Percentiles rank a stretch among this genome's conserved stretches.
Conservation (phyloP, 2,329 filamentous ascomycete genomes). For the Thermothelomyces thermophilus region DNA sequence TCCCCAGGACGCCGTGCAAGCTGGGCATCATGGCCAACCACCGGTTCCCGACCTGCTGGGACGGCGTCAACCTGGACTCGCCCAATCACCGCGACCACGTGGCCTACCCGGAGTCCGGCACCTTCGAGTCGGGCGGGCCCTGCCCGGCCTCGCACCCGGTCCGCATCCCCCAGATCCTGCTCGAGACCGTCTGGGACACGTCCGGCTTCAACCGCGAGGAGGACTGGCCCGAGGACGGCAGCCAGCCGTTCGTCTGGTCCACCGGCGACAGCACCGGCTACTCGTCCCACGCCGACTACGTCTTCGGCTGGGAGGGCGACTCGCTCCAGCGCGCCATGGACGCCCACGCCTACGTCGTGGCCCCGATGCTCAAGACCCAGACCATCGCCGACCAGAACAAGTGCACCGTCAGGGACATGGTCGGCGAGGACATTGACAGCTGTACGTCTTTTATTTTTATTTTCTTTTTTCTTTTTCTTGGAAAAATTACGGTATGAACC, state of each 20-base stretch:
- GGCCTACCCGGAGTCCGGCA: slow-evolving; percentile 37
- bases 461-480: not conserved
- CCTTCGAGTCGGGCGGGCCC: slow-evolving; percentile 37
- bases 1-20: slow-evolving; percentile 34
- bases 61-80: slow-evolving; percentile 43
- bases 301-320: slow-evolving; percentile 39
- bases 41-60: slow-evolving; percentile 46
- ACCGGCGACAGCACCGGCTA: slow-evolving; percentile 28
- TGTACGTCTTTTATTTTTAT: slow-evolving; percentile 27
- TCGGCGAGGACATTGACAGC: slow-evolving; percentile 26
- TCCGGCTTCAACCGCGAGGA: slow-evolving; percentile 16
- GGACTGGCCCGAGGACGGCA: slow-evolving; percentile 18
- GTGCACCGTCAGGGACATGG: slow-evolving; percentile 25
- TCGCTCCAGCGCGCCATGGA: slow-evolving; percentile 37
- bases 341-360: slow-evolving; percentile 28
- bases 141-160: slow-evolving; percentile 28
- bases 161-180: slow-evolving; percentile 20
- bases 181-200: slow-evolving; percentile 21
- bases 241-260: slow-evolving; percentile 21
- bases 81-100: slow-evolving; percentile 41
- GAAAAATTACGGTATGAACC: not conserved
- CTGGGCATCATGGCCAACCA: slow-evolving; percentile 40
- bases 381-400: slow-evolving; percentile 26
- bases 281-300: slow-evolving; percentile 36
- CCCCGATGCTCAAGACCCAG: slow-evolving; percentile 28